Percentiles rank a stretch among this genome's conserved stretches.
Evolutionary conservation across 495 filamentous ascomycete genomes (phyloP).

Genomic region (Penicillium taxi): DNA sequence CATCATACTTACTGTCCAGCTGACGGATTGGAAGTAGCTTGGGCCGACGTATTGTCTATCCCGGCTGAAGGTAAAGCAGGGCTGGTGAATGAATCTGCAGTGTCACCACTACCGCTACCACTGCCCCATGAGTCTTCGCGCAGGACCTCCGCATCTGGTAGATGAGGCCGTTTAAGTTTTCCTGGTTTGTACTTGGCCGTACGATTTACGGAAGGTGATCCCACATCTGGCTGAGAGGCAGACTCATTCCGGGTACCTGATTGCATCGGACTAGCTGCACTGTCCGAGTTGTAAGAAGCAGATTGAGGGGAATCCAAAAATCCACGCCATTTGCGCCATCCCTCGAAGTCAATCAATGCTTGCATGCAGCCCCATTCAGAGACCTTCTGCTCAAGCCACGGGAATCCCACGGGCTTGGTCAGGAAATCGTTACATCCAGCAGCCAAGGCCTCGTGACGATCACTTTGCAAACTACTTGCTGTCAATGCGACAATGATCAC

Average conservation of each 20-base stretch:
- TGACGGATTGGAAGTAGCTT: not conserved
- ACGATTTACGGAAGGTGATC: slow-evolving; percentile 15
- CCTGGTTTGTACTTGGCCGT: slow-evolving; percentile 4
- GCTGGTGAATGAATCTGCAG: slow-evolving; percentile 23
- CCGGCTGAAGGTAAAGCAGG: slow-evolving; percentile 9
- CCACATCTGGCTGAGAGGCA: slow-evolving; percentile 2
- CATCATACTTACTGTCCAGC: slow-evolving; percentile 1
- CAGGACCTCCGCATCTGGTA: slow-evolving; percentile 19
- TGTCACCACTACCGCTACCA: slow-evolving; percentile 30
- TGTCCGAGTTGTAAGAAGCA: slow-evolving; percentile 16
- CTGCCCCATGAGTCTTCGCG: slow-evolving; percentile 31
- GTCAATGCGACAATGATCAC: slow-evolving; percentile 98
- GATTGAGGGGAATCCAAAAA: slow-evolving; percentile 41
- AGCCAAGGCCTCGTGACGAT: slow-evolving; percentile 88
- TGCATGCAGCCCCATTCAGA: slow-evolving; percentile 99
- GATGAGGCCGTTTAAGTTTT: slow-evolving; percentile 8
- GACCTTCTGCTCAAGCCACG: slow-evolving; percentile 94
- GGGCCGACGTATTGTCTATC: not conserved
- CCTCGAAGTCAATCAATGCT: slow-evolving; percentile 96
- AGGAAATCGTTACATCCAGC: slow-evolving; percentile 98
- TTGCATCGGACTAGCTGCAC: slow-evolving; percentile 27
- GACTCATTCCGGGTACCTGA: slow-evolving; percentile 13
- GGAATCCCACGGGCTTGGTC: slow-evolving; percentile 97
- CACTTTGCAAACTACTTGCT: slow-evolving; percentile 84
- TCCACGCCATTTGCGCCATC: slow-evolving; percentile 96